Evolutionary conservation across 352 stramenopile species (phyloP).

Genomic region (Pythium scleroteichum): DNA sequence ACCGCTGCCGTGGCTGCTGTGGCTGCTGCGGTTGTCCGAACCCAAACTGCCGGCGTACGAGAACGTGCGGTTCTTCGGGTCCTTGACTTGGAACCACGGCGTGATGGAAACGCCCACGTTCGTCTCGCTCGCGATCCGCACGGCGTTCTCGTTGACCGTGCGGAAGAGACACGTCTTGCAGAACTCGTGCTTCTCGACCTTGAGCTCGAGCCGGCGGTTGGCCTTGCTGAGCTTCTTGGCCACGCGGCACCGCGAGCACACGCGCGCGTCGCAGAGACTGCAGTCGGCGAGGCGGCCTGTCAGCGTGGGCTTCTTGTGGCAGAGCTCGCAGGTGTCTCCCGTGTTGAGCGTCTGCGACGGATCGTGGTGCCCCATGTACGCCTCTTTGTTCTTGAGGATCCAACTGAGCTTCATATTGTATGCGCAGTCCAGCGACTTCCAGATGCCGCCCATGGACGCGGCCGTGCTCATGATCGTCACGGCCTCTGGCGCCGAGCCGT

Average conservation of each 20-base stretch:
- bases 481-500: conserved; percentile 42
- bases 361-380: conserved; percentile 6
- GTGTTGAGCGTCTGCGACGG: conserved; percentile 15
- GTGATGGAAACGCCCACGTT: conserved; percentile 16
- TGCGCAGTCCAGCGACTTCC: conserved; percentile 27
- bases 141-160: conserved; percentile 16
- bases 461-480: conserved; percentile 37
- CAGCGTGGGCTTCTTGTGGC: conserved; percentile 13
- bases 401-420: conserved; percentile 32
- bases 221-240: conserved; percentile 17
- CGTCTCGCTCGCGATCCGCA: conserved; percentile 17
- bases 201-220: conserved; percentile 21
- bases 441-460: conserved; percentile 36
- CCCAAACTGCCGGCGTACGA: conserved; percentile 3
- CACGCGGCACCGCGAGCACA: conserved; percentile 21
- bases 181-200: conserved; percentile 13
- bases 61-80: conserved; percentile 6
- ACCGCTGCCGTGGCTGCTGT: conserved; percentile 1
- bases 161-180: conserved; percentile 22
- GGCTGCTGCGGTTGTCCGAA: background rate
- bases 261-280: conserved; percentile 9
- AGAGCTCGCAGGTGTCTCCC: conserved; percentile 9
- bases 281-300: conserved; percentile 11
- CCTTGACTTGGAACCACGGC: conserved; percentile 5
- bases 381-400: conserved; percentile 36